Base-by-base conservation (phyloP, 1,139 yeast genomes). In the Nakaseomyces delphensis region DNA sequence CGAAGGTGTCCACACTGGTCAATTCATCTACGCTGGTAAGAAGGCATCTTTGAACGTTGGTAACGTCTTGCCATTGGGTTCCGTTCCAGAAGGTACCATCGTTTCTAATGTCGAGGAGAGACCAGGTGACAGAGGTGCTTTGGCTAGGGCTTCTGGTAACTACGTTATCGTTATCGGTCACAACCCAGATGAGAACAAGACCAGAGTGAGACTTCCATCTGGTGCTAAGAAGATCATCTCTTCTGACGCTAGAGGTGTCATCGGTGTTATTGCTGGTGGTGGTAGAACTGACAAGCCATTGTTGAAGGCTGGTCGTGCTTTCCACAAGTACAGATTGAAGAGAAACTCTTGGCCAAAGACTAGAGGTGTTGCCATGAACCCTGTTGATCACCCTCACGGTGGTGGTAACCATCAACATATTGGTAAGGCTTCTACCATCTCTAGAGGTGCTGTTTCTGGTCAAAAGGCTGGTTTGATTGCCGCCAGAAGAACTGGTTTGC, bases 371-470 rank as follows among this genome's bases (percentile, higher is more conserved):
- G 96, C 96, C 71, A 87, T 87, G 96, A 81, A 87, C 79, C 97
- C 97, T 74, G 97, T 89, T 70, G 97, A 89, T 73, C 97, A 89
- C 79, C 97, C 97, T 72, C 97, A 89, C 74, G 98, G 98, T 84
- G 98, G 98, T 89, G 98, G 98, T 91, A 91, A 91, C 96, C 98
- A 91, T 77, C 98, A 91, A 81, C 98, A 91, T 74, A 91, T 91
- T 81, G 97, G 98, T 89, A 91, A 91, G 83, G 98, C 98, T 70
- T 91, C 98, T 67, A 91, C 98, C 69, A 91, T 91, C 68, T 83
- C 96, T 64, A 87, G 98, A 84, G 95, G 95, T 74, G 97, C 98
- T 65, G 98, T 91, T 71, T 77, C 98, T 67, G 98, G 98, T 87
- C 98, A 91, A 80, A 91, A 91, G 94, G 96, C 95, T 72, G 98